These are phyloP conservation scores for Vachellia collinsii DNA, from an alignment of 306 rosid species.

Conservation along the genomic window DNA sequence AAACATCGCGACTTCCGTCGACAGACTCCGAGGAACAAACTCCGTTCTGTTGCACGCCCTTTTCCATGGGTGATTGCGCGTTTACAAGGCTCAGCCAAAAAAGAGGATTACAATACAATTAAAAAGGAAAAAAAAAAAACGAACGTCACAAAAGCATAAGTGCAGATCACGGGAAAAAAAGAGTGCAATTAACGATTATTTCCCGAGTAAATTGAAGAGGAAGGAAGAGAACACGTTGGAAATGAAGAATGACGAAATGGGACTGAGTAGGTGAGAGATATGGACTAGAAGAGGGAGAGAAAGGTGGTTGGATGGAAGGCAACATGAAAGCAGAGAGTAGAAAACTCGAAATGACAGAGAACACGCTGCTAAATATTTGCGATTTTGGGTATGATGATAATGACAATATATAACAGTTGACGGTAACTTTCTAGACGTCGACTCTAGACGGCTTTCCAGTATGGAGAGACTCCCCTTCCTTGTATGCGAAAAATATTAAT, in stretches of 20 bases:
- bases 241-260: background rate
- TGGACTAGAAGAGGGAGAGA: background rate
- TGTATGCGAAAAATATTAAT: too few relatives aligned
- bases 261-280: background rate
- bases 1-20: conserved; percentile 70
- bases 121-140: background rate
- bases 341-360: background rate
- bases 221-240: conserved; percentile 27
- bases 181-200: background rate
- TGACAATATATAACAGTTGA: background rate
- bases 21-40: conserved; percentile 65
- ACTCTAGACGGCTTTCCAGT: too few relatives aligned
- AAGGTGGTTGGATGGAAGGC: background rate
- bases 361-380: background rate
- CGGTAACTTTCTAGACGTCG: background rate
- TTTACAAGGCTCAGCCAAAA: conserved; percentile 7
- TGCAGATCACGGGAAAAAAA: conserved; percentile 17
- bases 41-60: conserved; percentile 48
- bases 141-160: conserved; percentile 9
- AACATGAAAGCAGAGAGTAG: background rate
- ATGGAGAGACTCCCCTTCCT: too few relatives aligned
- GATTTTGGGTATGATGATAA: background rate
- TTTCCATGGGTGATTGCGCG: conserved; percentile 49
- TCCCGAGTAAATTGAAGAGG: conserved; percentile 36
- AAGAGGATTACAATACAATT: background rate